phyloP scores from a whole-genome alignment of 108 stramenopile genomes.

The Conticribra weissflogii region DNA sequence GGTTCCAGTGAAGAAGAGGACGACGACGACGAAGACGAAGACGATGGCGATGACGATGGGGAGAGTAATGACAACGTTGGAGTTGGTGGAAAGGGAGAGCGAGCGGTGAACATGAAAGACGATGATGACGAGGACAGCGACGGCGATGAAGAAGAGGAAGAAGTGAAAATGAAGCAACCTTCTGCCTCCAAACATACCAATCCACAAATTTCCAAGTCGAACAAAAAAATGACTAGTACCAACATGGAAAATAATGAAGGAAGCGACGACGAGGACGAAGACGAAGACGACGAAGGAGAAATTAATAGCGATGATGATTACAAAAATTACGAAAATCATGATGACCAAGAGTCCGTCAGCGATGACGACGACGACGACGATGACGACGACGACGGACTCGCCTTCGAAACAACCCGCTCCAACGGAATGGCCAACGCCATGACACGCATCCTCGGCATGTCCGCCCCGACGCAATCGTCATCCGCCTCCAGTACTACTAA shows the following conservation, averaged over 20 bases:
- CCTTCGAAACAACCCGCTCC: conserved; percentile 32
- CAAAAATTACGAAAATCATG: conserved; percentile 26
- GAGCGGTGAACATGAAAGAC: conserved; percentile 9
- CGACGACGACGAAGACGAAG: conserved; percentile 26
- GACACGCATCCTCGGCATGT: conserved; percentile 76
- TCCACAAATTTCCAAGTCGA: conserved; percentile 7
- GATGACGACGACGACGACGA: conserved; percentile 33
- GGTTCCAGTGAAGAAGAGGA: conserved; percentile 89
- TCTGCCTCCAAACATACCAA: not conserved
- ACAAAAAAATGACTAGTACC: conserved; percentile 4
- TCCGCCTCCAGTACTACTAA: no score
- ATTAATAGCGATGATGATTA: conserved; percentile 33
- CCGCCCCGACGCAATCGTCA: conserved; percentile 7
- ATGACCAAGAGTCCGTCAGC: conserved; percentile 28
- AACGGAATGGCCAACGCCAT: conserved; percentile 81
- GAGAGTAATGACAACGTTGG: conserved; percentile 29
- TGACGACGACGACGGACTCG: conserved; percentile 17
- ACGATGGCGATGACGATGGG: conserved; percentile 17
- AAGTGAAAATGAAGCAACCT: no score
- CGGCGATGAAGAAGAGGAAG: not conserved
- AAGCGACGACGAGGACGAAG: conserved; percentile 9
- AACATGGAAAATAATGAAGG: conserved; percentile 31
- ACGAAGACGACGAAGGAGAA: conserved; percentile 34
- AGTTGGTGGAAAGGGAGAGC: not conserved
- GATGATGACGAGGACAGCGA: conserved; percentile 34